Evolutionary conservation across 1,284 basidiomycete genomes (phyloP), one percentile per base, ranked within the genome.

Genomic region (Tausonia pullulans): DNA sequence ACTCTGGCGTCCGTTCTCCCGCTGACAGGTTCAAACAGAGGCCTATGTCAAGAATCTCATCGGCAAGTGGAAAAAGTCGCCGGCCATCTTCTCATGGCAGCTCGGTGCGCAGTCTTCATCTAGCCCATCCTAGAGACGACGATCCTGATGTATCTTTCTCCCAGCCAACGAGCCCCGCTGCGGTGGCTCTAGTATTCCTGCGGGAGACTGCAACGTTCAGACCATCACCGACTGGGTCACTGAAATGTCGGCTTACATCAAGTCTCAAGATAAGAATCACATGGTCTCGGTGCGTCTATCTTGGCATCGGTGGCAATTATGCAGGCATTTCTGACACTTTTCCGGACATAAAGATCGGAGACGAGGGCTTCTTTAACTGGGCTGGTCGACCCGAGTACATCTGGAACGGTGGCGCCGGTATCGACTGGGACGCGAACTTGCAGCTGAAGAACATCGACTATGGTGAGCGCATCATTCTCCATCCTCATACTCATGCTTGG

Each of bases 151-250:
- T 27, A 27, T 2, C 27, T 2, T 27, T 27, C 27, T 27, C 27
- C 27, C 27, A 27, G 27, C 83, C 16, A 86, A 86, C 70, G 84
- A 86, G 69, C 78, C 84, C 4, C 81, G 83, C 79, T 83, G 82
- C 70, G 69, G 78, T 8, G 80, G 81, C 16, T 81, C 83, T 58
- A 48, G 53, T 66, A 73, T 80, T 41, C 76, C 71, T 50, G 60
- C 77, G 8, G 77, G 81, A 0, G 71, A 71, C 48, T 83, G 81
- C 69, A 76, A 82, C 41, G 79, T 79, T 0, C 76, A 78, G 44
- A 77, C 79, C 2, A 70, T 83, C 9, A 75, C 73, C 52, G 78
- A 76, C 13, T 83, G 82, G 81, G 83, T 83, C 68, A 73, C 77
- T 1, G 76, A 71, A 0, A 68, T 84, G 40, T 78, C 83, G 0